phyloP scores from a whole-genome alignment of 345 rosid genomes.

The Acer negundo region DNA sequence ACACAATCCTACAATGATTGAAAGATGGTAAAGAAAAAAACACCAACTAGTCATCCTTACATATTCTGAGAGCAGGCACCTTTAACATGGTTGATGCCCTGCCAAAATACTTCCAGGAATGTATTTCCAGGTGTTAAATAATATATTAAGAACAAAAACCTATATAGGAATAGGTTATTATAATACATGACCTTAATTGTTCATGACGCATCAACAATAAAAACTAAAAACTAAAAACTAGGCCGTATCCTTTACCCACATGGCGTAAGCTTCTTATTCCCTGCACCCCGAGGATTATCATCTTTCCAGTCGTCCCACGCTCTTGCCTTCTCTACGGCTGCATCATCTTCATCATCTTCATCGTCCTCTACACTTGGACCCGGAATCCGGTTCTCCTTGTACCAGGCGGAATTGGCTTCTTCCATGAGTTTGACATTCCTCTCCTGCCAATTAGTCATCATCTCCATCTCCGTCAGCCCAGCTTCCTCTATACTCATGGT shows the following conservation, averaged over 20 bases:
- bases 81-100: too few species aligned
- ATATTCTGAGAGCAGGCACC: too few species aligned
- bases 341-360: conserved; percentile 67
- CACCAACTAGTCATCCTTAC: too few species aligned
- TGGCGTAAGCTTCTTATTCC: conserved; percentile 94
- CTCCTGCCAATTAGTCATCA: conserved; percentile 94
- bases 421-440: conserved; percentile 71
- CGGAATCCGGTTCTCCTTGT: conserved; percentile 54
- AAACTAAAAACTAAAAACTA: neutral
- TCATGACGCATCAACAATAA: neutral
- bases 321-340: conserved; percentile 72
- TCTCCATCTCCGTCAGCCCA: conserved; percentile 88
- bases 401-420: conserved; percentile 89
- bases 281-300: conserved; percentile 97
- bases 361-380: conserved; percentile 54
- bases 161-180: neutral
- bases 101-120: too few species aligned
- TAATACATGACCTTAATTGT: neutral
- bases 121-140: too few species aligned
- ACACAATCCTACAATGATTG: too few species aligned
- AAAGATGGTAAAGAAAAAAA: too few species aligned
- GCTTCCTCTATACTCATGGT: conserved; percentile 99
- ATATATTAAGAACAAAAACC: neutral
- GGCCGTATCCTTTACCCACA: conserved; percentile 56
- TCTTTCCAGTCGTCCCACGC: conserved; percentile 99